Evolutionary conservation across 805 yeast genomes (phyloP).

Genomic region (Lachancea quebecensis): DNA sequence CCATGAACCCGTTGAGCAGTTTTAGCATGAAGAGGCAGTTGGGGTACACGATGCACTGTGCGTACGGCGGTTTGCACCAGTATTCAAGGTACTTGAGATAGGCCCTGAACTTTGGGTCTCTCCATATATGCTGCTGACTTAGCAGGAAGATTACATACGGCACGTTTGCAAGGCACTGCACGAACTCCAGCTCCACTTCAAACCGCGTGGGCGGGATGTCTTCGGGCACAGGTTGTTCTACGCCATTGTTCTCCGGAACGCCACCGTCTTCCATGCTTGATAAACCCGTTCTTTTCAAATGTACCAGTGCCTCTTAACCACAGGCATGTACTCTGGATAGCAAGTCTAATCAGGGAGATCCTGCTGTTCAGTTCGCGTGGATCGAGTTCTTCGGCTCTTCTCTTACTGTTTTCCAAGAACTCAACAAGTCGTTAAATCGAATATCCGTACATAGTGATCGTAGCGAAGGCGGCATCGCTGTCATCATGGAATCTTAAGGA

Average conservation of each 20-base stretch:
- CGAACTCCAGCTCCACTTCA: conserved; percentile 51
- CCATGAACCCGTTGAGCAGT: conserved; percentile 36
- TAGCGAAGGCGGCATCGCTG: not conserved
- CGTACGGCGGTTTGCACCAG: conserved; percentile 72
- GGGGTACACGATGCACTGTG: conserved; percentile 53
- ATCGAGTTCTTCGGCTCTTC: too few relatives aligned
- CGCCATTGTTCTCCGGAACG: not conserved
- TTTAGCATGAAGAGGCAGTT: conserved; percentile 79
- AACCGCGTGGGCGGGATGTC: conserved; percentile 43
- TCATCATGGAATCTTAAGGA: not conserved
- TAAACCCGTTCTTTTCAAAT: not conserved
- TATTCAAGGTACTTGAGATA: conserved; percentile 78
- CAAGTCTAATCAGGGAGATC: too few relatives aligned
- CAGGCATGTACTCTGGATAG: too few relatives aligned
- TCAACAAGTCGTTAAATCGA: too few relatives aligned
- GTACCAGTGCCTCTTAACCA: too few relatives aligned
- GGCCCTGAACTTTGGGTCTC: conserved; percentile 55
- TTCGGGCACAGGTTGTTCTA: conserved; percentile 2
- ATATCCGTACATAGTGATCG: not conserved
- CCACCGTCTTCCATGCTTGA: conserved; percentile 1
- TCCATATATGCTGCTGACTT: conserved; percentile 76
- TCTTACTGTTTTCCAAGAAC: too few relatives aligned
- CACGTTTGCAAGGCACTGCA: conserved; percentile 84
- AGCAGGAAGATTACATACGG: conserved; percentile 72
- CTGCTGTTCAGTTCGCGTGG: too few relatives aligned